phyloP scores from a whole-genome alignment of 495 filamentous ascomycete species.

The Aspergillus ellipticus region DNA sequence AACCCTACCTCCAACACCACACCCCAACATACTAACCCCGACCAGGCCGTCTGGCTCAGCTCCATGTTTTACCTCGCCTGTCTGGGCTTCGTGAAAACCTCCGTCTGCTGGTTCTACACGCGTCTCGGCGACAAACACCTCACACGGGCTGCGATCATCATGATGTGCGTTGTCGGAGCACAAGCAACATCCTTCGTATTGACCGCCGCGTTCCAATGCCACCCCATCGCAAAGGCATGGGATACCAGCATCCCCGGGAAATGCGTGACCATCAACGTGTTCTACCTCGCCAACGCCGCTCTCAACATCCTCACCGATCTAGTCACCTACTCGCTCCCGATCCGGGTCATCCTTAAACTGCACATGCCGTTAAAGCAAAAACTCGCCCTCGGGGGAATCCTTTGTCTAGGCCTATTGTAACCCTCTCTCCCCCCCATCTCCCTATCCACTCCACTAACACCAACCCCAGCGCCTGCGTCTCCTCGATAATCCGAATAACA shows the following conservation, averaged over 20 bases:
- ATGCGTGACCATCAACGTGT: constrained; percentile 44
- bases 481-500: constrained; percentile 42
- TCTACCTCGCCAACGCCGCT: constrained; percentile 42
- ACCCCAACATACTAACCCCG: background rate
- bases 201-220: constrained; percentile 37
- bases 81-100: constrained; percentile 40
- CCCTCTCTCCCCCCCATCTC: constrained; percentile 3
- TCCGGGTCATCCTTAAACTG: constrained; percentile 35
- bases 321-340: constrained; percentile 47
- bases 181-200: constrained; percentile 36
- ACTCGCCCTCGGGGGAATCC: constrained; percentile 31
- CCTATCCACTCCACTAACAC: too few species aligned
- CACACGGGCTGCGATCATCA: constrained; percentile 27
- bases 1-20: background rate
- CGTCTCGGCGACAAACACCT: constrained; percentile 33
- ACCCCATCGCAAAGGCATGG: constrained; percentile 34
- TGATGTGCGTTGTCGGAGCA: constrained; percentile 28
- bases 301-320: constrained; percentile 54
- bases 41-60: constrained; percentile 36
- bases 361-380: constrained; percentile 36
- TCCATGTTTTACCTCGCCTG: constrained; percentile 40
- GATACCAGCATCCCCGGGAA: constrained; percentile 23
- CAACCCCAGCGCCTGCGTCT: constrained; percentile 38
- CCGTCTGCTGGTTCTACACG: constrained; percentile 39
- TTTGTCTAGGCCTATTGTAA: constrained; percentile 42